Evolutionary conservation across 2,329 filamentous ascomycete species (phyloP).

Genomic region (Niveomyces coronatus): DNA sequence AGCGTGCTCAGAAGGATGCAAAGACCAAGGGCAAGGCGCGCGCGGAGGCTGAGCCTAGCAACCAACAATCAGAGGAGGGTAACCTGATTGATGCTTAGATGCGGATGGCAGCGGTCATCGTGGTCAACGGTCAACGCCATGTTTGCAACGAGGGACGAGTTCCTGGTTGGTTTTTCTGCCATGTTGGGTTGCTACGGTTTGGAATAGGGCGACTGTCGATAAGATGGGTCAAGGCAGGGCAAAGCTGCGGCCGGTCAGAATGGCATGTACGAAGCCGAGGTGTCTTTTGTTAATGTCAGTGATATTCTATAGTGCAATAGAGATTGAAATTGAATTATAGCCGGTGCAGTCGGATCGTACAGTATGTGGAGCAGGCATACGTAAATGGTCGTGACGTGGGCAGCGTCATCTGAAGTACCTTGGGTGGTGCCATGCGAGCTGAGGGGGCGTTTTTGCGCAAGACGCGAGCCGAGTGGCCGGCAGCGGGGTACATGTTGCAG

Average conservation of each 20-base stretch:
- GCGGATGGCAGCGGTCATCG: too few species aligned
- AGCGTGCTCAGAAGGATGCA: constrained; percentile 51
- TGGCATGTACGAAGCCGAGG: constrained; percentile 18
- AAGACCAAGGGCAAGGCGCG: constrained; percentile 53
- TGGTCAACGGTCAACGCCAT: too few species aligned
- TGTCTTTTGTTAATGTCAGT: constrained; percentile 19
- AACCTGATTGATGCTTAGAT: constrained; percentile 49
- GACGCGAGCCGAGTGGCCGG: background rate
- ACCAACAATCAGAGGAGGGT: constrained; percentile 38
- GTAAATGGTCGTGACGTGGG: too few species aligned
- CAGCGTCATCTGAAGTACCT: background rate
- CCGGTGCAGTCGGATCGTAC: too few species aligned
- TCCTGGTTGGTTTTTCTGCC: background rate
- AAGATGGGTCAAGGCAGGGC: background rate
- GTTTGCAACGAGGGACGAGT: background rate
- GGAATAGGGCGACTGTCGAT: background rate
- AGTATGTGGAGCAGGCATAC: too few species aligned
- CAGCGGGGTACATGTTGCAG: too few species aligned
- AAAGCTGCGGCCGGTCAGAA: background rate
- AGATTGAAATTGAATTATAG: constrained; percentile 8
- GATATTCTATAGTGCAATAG: constrained; percentile 10
- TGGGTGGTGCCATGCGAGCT: background rate
- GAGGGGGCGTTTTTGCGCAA: background rate
- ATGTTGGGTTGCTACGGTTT: background rate
- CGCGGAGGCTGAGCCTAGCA: constrained; percentile 30